Conservation (phyloP, 1,284 basidiomycete species). For the Ceratobasidium papillatum region DNA sequence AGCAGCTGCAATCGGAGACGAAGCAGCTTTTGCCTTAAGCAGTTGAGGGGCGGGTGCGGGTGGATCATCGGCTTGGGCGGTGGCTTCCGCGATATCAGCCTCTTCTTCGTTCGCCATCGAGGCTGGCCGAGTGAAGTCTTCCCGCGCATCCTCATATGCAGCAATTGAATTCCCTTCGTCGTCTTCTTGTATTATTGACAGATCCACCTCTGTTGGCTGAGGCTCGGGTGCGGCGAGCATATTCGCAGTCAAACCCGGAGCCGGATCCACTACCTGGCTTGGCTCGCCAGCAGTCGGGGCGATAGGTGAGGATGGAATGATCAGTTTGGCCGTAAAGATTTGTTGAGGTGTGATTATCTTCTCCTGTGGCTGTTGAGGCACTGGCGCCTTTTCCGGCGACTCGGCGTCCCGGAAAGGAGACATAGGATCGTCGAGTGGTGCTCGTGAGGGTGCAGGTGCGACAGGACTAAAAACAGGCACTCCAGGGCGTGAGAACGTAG, state of each 20-base stretch:
- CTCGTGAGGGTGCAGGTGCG: constrained; percentile 7
- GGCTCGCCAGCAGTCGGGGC: constrained; percentile 13
- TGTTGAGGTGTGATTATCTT: constrained; percentile 17
- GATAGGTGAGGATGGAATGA: constrained; percentile 18
- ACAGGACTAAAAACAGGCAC: constrained; percentile 32
- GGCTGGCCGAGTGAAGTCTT: constrained; percentile 27
- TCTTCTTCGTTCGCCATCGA: constrained; percentile 7
- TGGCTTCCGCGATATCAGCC: constrained; percentile 3
- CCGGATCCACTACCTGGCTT: constrained; percentile 24
- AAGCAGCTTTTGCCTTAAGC: neutral
- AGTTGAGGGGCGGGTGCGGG: neutral
- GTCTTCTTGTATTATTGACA: constrained; percentile 35
- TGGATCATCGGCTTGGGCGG: neutral
- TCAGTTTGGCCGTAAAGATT: constrained; percentile 21
- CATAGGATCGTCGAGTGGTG: constrained; percentile 22
- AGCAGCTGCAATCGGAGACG: neutral
- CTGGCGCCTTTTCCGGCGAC: constrained; percentile 4
- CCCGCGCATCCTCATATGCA: constrained; percentile 27
- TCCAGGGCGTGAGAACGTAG: constrained; percentile 27
- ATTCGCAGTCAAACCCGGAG: constrained; percentile 16
- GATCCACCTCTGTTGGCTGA: constrained; percentile 24
- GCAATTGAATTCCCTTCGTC: constrained; percentile 32
- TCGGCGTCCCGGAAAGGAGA: constrained; percentile 37
- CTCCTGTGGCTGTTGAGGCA: neutral
- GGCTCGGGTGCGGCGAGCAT: neutral